Conservation (phyloP, 1,284 basidiomycete genomes). For the Cryptococcus neoformans region DNA sequence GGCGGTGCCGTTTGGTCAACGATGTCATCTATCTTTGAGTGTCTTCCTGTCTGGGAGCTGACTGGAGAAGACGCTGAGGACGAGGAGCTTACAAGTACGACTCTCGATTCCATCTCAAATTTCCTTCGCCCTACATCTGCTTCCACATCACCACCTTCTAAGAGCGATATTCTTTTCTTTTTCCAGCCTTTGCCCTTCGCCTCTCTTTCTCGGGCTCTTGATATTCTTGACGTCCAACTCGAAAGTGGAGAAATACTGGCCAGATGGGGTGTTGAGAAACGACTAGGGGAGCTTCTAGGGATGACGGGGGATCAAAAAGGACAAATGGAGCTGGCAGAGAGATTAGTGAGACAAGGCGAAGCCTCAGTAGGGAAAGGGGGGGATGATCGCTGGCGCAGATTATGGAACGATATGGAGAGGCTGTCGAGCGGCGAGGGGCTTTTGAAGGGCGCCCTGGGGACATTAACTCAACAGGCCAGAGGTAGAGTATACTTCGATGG, state of each 20-base stretch:
- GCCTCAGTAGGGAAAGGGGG: conserved; percentile 41
- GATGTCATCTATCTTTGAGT: conserved; percentile 91
- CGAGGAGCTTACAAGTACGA: conserved; percentile 71
- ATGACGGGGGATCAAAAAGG: conserved; percentile 63
- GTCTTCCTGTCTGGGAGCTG: conserved; percentile 82
- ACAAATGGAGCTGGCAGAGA: conserved; percentile 80
- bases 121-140: conserved; percentile 72
- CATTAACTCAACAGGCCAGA: conserved; percentile 67
- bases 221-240: conserved; percentile 89
- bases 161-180: conserved; percentile 75
- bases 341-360: conserved; percentile 66
- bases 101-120: conserved; percentile 69
- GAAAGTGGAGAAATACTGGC: conserved; percentile 86
- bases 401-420: conserved; percentile 85
- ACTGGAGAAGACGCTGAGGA: conserved; percentile 58
- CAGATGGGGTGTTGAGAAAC: conserved; percentile 76
- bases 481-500: conserved; percentile 77
- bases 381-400: conserved; percentile 73
- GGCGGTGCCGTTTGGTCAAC: conserved; percentile 62
- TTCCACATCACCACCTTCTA: conserved; percentile 55
- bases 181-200: conserved; percentile 70
- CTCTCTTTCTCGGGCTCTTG: conserved; percentile 74
- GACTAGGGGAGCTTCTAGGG: conserved; percentile 79
- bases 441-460: conserved; percentile 71
- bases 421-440: conserved; percentile 62